Conservation (phyloP, 352 stramenopile species). For the Blastocystis sp. region DNA sequence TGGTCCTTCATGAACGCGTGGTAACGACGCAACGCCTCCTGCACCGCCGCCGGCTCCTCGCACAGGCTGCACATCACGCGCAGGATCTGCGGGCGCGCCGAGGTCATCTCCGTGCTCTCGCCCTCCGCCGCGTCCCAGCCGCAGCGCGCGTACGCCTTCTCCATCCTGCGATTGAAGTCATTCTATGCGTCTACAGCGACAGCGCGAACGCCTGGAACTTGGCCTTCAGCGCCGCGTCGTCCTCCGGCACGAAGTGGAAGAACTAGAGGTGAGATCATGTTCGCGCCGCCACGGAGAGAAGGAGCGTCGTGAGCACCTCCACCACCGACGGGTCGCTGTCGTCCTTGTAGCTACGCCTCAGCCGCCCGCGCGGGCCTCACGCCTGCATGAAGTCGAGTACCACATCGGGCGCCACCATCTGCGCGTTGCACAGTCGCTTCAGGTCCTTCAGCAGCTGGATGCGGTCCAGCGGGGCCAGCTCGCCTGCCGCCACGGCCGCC, state of each 20-base stretch:
- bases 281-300: not conserved
- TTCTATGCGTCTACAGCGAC: not conserved
- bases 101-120: not conserved
- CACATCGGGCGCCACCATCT: constrained; percentile 7
- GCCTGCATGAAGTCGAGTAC: constrained; percentile 39
- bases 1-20: constrained; percentile 21
- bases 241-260: constrained; percentile 22
- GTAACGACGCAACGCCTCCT: constrained; percentile 25
- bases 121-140: constrained; percentile 33
- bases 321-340: constrained; percentile 80
- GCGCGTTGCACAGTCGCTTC: constrained; percentile 60
- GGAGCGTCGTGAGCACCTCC: constrained; percentile 74
- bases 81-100: constrained; percentile 22
- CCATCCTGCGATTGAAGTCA: not conserved
- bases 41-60: not conserved
- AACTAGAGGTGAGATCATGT: not conserved
- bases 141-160: not conserved
- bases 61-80: constrained; percentile 27
- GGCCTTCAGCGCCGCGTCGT: not conserved
- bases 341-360: constrained; percentile 74
- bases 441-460: constrained; percentile 65
- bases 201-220: constrained; percentile 11
- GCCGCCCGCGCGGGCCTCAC: constrained; percentile 71
- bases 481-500: not conserved
- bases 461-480: constrained; percentile 36